phyloP scores from a whole-genome alignment of 2,329 filamentous ascomycete genomes.

The Colletotrichum caudatum region DNA sequence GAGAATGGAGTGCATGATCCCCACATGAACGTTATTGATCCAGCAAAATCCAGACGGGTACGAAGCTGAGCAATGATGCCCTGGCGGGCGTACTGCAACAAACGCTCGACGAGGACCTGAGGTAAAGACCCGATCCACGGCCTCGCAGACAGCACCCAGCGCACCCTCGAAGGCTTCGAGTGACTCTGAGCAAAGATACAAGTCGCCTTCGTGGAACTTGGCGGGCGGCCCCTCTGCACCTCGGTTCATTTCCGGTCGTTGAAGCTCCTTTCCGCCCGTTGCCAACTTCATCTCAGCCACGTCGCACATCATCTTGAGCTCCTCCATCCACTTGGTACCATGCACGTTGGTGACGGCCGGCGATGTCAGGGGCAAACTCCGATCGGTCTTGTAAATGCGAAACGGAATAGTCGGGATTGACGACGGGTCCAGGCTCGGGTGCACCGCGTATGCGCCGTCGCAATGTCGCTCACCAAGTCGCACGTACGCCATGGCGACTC shows the following conservation, averaged over 20 bases:
- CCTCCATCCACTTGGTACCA: conserved; percentile 92
- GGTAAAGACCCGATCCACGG: conserved; percentile 84
- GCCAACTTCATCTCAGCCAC: conserved; percentile 83
- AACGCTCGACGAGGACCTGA: conserved; percentile 81
- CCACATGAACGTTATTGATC: conserved; percentile 98
- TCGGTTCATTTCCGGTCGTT: conserved; percentile 73
- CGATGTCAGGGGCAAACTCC: conserved; percentile 78
- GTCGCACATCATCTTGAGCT: conserved; percentile 87
- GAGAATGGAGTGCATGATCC: conserved; percentile 89
- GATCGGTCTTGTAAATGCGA: conserved; percentile 82
- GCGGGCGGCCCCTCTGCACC: conserved; percentile 59
- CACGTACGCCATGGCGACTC: conserved; percentile 88
- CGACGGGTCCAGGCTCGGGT: conserved; percentile 69
- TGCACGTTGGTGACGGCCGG: conserved; percentile 90
- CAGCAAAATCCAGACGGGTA: conserved; percentile 97
- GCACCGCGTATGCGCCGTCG: conserved; percentile 75
- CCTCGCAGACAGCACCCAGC: conserved; percentile 92
- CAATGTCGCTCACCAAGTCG: conserved; percentile 85
- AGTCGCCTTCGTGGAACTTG: conserved; percentile 85
- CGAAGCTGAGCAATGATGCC: conserved; percentile 92
- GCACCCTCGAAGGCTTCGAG: conserved; percentile 90
- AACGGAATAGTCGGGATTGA: conserved; percentile 77
- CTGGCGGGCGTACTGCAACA: conserved; percentile 91
- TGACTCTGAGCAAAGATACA: conserved; percentile 91
- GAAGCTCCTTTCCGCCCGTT: conserved; percentile 80